phyloP scores from a whole-genome alignment of 768 basidiomycete species.

The Roridomyces roridus region DNA sequence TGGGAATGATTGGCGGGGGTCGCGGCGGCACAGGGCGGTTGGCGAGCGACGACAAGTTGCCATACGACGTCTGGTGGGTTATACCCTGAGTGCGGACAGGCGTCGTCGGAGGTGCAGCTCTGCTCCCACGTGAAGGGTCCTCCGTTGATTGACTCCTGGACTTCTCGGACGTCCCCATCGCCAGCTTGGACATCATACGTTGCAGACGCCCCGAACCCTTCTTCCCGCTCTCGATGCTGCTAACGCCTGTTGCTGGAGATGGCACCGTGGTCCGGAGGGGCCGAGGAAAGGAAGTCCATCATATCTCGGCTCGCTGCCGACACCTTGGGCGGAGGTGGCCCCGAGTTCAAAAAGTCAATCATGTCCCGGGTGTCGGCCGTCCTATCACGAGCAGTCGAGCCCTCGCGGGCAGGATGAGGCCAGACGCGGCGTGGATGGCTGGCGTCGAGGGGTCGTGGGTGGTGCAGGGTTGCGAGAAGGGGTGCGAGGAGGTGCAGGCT shows the following conservation, averaged over 20 bases:
- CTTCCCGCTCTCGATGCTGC: constrained; percentile 43
- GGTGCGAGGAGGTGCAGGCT: constrained; percentile 6
- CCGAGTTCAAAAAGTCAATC: constrained; percentile 62
- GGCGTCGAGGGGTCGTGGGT: constrained; percentile 25
- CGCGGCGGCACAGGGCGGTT: constrained; percentile 70
- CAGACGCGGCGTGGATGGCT: constrained; percentile 21
- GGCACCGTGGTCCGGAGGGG: constrained; percentile 53
- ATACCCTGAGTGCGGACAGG: constrained; percentile 27
- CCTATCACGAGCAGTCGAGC: constrained; percentile 42
- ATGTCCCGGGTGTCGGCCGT: constrained; percentile 58
- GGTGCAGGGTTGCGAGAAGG: constrained; percentile 4
- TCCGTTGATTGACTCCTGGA: constrained; percentile 28
- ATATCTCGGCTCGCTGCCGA: constrained; percentile 55
- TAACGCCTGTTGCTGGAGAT: constrained; percentile 46
- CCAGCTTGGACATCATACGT: constrained; percentile 84
- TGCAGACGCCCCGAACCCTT: constrained; percentile 70
- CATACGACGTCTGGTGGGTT: constrained; percentile 33
- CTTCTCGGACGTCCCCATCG: constrained; percentile 53
- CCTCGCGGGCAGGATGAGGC: constrained; percentile 31
- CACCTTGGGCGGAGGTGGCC: constrained; percentile 54
- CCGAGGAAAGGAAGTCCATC: constrained; percentile 64
- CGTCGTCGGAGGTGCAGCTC: constrained; percentile 34
- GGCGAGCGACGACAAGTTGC: constrained; percentile 43
- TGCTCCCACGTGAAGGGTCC: constrained; percentile 22
- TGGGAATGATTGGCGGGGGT: constrained; percentile 45